Percentiles rank a stretch among this genome's conserved stretches.
Evolutionary conservation across 257 asterid genomes (phyloP).

Genomic region (Lycium ferocissimum): DNA sequence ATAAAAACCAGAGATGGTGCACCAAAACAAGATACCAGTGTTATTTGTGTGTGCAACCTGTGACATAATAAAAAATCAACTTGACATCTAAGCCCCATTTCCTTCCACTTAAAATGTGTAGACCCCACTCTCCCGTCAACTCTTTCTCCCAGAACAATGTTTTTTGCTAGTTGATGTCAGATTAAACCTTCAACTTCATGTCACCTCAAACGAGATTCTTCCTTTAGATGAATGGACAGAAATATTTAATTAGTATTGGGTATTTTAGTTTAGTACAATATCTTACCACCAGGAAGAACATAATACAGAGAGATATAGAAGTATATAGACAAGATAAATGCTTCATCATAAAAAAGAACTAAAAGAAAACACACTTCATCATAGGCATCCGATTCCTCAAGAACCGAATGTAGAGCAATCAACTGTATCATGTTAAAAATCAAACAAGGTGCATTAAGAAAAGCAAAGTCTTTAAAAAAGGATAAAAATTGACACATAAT

Average conservation of each 20-base stretch:
- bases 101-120: neutral
- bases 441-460: neutral
- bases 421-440: neutral
- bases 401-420: constrained; percentile 30
- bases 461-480: neutral
- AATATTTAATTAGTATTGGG: neutral
- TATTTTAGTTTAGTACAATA: neutral
- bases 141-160: constrained; percentile 3
- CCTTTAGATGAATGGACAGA: neutral
- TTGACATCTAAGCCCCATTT: neutral
- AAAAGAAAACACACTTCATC: constrained; percentile 18
- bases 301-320: neutral
- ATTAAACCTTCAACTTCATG: neutral
- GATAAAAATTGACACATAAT: neutral
- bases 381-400: constrained; percentile 34
- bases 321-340: neutral
- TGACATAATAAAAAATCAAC: neutral
- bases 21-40: too few species aligned
- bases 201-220: constrained; percentile 21
- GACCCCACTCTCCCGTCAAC: neutral
- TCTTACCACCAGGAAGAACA: neutral
- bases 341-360: neutral
- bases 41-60: neutral
- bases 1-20: neutral
- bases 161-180: neutral